These are phyloP conservation scores for Acer campestre DNA, from an alignment of 345 rosid genomes.

Conservation along the genomic window DNA sequence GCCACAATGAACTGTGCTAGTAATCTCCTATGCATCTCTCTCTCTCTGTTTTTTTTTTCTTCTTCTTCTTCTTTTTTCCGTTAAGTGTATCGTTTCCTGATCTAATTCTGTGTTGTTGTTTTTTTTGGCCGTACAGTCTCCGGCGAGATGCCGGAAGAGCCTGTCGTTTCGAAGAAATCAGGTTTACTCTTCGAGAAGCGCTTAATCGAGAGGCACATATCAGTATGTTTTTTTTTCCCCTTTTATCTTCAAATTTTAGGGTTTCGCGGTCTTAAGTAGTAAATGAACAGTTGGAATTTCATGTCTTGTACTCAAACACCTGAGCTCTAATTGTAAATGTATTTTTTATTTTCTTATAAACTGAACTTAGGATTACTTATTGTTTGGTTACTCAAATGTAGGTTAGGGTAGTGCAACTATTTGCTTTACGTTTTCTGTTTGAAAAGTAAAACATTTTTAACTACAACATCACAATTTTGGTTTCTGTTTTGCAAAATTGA, in stretches of 20 bases:
- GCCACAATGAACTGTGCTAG: slow-evolving; percentile 81
- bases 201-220: slow-evolving; percentile 80
- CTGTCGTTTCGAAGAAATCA: slow-evolving; percentile 78
- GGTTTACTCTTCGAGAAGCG: slow-evolving; percentile 92
- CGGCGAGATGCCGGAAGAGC: slow-evolving; percentile 93
- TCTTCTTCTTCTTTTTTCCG: not conserved
- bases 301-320: not conserved
- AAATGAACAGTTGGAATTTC: not conserved
- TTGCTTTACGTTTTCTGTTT: not conserved
- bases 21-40: slow-evolving; percentile 30
- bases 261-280: slow-evolving; percentile 11
- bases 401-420: not conserved
- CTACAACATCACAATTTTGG: not conserved
- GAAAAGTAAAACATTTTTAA: not conserved
- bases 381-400: not conserved
- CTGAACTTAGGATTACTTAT: not conserved
- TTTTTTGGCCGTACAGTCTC: slow-evolving; percentile 53
- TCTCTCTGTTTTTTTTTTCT: not conserved
- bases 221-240: slow-evolving; percentile 35
- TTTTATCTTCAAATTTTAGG: slow-evolving; percentile 29
- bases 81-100: not conserved
- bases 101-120: slow-evolving; percentile 17
- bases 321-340: not conserved
- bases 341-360: not conserved
- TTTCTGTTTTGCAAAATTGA: too few relatives aligned